Conservation (phyloP, 2,329 filamentous ascomycete genomes). For the Cordyceps cicadae region DNA sequence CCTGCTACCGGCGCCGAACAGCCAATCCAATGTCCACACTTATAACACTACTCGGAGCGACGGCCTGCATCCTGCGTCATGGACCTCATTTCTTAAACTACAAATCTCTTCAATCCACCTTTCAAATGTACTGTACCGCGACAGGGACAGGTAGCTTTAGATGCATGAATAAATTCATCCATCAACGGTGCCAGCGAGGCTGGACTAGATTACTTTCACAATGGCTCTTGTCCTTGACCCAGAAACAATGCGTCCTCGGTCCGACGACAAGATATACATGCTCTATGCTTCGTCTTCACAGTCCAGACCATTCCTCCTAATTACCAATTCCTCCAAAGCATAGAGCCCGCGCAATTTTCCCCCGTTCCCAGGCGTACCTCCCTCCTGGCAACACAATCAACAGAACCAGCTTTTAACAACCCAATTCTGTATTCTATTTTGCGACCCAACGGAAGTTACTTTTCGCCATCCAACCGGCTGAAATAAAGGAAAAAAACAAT, state of each 20-base stretch:
- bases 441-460: background rate
- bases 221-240: background rate
- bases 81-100: background rate
- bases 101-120: background rate
- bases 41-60: background rate
- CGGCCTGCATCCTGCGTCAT: constrained; percentile 7
- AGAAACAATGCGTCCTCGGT: background rate
- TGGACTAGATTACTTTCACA: background rate
- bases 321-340: background rate
- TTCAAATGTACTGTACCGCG: background rate
- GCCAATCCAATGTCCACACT: background rate
- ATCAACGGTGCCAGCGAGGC: background rate
- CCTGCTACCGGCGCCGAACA: background rate
- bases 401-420: background rate
- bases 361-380: background rate
- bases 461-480: constrained; percentile 7
- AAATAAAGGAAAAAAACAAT: background rate
- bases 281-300: background rate
- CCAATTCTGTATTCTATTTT: constrained; percentile 7
- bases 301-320: background rate
- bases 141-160: background rate
- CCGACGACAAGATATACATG: background rate
- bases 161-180: background rate
- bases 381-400: background rate
- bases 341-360: background rate